phyloP scores from a whole-genome alignment of 2,329 filamentous ascomycete species.

The Trichophaea hybrida region DNA sequence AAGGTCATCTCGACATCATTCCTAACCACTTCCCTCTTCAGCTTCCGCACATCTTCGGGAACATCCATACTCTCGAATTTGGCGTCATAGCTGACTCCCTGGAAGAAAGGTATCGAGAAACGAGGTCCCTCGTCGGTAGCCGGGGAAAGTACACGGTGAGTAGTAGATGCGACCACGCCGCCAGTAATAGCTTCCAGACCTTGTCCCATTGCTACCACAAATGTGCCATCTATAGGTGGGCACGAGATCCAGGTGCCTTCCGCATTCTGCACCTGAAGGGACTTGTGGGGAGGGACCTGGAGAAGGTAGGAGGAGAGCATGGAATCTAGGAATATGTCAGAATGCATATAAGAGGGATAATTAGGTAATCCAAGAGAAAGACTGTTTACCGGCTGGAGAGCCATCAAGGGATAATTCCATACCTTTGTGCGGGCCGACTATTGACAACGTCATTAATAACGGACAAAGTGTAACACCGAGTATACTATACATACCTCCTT shows the following conservation, averaged over 20 bases:
- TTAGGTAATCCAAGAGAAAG: neutral
- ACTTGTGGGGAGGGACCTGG: conserved; percentile 60
- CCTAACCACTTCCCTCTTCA: conserved; percentile 46
- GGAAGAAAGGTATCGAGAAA: conserved; percentile 76
- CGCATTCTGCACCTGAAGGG: conserved; percentile 72
- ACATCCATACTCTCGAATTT: conserved; percentile 63
- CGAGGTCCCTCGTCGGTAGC: conserved; percentile 48
- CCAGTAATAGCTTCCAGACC: conserved; percentile 72
- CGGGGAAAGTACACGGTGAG: conserved; percentile 69
- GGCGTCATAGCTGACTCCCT: conserved; percentile 66
- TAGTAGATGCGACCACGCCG: conserved; percentile 69
- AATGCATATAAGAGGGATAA: too few species aligned
- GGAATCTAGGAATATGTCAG: conserved; percentile 31
- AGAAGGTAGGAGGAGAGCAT: conserved; percentile 73
- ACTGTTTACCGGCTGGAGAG: too few species aligned
- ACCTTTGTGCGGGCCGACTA: conserved; percentile 29
- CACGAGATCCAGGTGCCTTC: conserved; percentile 69
- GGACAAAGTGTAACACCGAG: neutral
- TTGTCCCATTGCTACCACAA: conserved; percentile 79
- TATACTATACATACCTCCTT: conserved; percentile 10
- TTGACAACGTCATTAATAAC: conserved; percentile 30
- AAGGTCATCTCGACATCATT: conserved; percentile 78
- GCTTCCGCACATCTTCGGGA: conserved; percentile 47
- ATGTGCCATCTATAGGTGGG: conserved; percentile 57
- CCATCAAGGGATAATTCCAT: neutral